A percentile compares a stretch with the other conserved stretches of the same genome.
These are phyloP conservation scores for Termitomyces sp. DNA, from an alignment of 768 basidiomycete genomes.

Conservation along the genomic window DNA sequence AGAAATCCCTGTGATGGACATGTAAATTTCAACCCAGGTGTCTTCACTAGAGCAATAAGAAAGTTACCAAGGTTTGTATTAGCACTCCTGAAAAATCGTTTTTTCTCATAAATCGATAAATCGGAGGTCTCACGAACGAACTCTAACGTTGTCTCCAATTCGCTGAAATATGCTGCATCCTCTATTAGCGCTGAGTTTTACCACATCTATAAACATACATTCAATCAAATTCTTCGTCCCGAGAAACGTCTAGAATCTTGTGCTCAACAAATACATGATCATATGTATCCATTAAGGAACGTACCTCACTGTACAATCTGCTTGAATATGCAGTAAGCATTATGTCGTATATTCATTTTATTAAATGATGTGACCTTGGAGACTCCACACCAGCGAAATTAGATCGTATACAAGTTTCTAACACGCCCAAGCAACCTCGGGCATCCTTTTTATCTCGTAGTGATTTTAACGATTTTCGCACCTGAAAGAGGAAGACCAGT, in stretches of 20 bases:
- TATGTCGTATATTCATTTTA: background rate
- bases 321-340: background rate
- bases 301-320: conserved; percentile 90
- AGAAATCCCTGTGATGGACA: conserved; percentile 46
- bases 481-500: conserved; percentile 26
- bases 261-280: conserved; percentile 11
- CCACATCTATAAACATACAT: conserved; percentile 36
- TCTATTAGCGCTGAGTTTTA: conserved; percentile 4
- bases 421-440: conserved; percentile 80
- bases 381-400: conserved; percentile 96
- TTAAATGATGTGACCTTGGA: conserved; percentile 41
- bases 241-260: conserved; percentile 66
- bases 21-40: background rate
- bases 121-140: conserved; percentile 72
- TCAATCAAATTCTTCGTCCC: conserved; percentile 92
- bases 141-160: conserved; percentile 71
- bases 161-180: conserved; percentile 69
- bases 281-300: conserved; percentile 26
- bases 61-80: conserved; percentile 77
- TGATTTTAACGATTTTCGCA: conserved; percentile 65
- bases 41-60: background rate
- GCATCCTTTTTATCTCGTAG: conserved; percentile 76
- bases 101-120: conserved; percentile 83
- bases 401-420: conserved; percentile 85
- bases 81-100: conserved; percentile 83